phyloP scores from a whole-genome alignment of 208 protist species.

The Trypanosomatidae sp. region DNA sequence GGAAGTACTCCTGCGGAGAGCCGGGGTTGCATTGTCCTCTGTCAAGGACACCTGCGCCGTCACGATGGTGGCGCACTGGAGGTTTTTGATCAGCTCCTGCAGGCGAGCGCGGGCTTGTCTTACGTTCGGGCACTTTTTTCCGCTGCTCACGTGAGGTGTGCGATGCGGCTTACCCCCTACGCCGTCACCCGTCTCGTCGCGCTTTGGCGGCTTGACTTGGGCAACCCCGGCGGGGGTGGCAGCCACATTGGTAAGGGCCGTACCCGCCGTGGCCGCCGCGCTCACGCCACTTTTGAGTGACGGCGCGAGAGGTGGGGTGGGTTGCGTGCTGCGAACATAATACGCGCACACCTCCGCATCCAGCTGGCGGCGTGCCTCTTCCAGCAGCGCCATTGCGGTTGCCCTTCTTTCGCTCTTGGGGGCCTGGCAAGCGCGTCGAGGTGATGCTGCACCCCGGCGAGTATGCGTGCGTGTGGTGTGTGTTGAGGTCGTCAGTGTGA shows the following conservation, averaged over 20 bases:
- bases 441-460: not conserved
- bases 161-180: not conserved
- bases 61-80: conserved; percentile 19
- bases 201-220: conserved; percentile 1
- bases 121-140: not conserved
- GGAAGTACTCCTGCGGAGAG: not conserved
- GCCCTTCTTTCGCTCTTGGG: not conserved
- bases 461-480: conserved; percentile 8
- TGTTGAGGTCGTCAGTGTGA: not conserved
- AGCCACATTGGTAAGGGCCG: not conserved
- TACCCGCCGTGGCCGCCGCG: not conserved
- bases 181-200: not conserved
- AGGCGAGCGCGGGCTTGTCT: conserved; percentile 22
- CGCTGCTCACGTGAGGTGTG: not conserved
- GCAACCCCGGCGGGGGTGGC: not conserved
- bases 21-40: not conserved
- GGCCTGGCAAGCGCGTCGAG: not conserved
- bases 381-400: conserved; percentile 18
- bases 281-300: conserved; percentile 35
- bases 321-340: conserved; percentile 16
- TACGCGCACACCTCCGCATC: conserved; percentile 13
- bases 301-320: conserved; percentile 33
- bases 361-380: conserved; percentile 26
- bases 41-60: conserved; percentile 10
- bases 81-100: conserved; percentile 15